These are phyloP conservation scores for Exophiala calicioides DNA, from an alignment of 2,329 filamentous ascomycete genomes.

Conservation along the genomic window DNA sequence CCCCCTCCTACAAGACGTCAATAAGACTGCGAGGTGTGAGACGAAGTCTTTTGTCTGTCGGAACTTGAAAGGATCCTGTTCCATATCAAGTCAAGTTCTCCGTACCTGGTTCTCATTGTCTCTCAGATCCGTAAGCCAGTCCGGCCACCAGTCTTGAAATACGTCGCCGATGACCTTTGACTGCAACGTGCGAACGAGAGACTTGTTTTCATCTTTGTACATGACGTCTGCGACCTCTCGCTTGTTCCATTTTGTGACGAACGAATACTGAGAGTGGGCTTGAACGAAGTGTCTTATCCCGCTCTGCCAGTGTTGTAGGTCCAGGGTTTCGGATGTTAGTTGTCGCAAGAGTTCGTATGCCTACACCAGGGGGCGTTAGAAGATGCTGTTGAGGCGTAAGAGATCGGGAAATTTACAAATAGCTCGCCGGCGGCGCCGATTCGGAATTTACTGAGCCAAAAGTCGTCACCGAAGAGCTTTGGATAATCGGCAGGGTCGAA, in stretches of 20 bases:
- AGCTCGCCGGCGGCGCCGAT: conserved; percentile 24
- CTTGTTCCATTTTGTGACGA: conserved; percentile 6
- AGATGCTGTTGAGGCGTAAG: background rate
- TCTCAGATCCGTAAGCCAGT: too few relatives aligned
- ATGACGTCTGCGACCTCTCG: conserved; percentile 21
- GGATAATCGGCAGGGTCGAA: conserved; percentile 4
- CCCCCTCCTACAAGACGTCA: too few relatives aligned
- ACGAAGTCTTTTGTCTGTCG: too few relatives aligned
- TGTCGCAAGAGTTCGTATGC: conserved; percentile 14
- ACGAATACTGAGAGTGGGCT: conserved; percentile 9
- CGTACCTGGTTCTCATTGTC: too few relatives aligned
- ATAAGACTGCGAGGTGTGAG: too few relatives aligned
- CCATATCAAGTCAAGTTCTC: too few relatives aligned
- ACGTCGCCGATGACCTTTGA: conserved; percentile 6
- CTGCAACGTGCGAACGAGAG: conserved; percentile 5
- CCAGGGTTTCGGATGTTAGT: conserved; percentile 5
- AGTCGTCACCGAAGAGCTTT: conserved; percentile 12
- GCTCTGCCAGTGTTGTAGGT: conserved; percentile 20
- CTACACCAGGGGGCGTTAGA: conserved; percentile 5
- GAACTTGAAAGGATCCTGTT: too few relatives aligned
- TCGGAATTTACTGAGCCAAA: conserved; percentile 14
- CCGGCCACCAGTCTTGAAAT: conserved; percentile 15
- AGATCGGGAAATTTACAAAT: conserved; percentile 11
- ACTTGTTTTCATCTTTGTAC: conserved; percentile 12
- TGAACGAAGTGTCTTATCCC: conserved; percentile 18